Base-by-base conservation (phyloP, 2,329 filamentous ascomycete genomes). In the Fusarium solani-melongenae region DNA sequence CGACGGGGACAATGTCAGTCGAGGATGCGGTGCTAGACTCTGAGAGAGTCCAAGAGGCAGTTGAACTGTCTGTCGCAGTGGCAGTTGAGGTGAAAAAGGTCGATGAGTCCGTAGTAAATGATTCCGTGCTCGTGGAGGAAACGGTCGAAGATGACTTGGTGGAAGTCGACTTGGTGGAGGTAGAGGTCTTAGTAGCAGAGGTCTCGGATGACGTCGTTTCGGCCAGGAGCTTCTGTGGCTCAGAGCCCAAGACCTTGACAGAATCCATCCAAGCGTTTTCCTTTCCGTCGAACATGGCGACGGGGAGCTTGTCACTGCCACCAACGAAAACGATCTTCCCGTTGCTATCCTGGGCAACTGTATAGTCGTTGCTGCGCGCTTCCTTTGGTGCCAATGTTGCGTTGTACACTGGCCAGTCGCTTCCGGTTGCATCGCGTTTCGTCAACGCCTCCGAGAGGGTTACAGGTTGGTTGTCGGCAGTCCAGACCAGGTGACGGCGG, bases 181-280 rank as follows among this genome's bases (percentile, higher is more conserved):
- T 70, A 15, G 80, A 77, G 75, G 72, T 71, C 70, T 73, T 67
- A 55, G 73, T 67, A 14, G 66, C 66, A 15, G 66, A 67, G 24
- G 67, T 56, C 12, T 70, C 44, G 3, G 71, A 58, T 31, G 51
- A 34, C 2, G 62, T 64, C 24, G 33, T 49, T 69, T 68, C 24
- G 76, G 82, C 79, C 22, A 87, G 76, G 6, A 81, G 70, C 27
- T 84, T 83, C 68, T 87, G 80, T 14, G 84, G 80, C 33, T 86
- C 79, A 7, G 82, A 86, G 22, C 83, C 85, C 69, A 97, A 90
- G 27, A 94, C 81, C 8, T 87, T 83, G 0, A 89, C 89, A 1
- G 93, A 87, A 79, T 98, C 92, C 24, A 93, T 82, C 96, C 96
- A 98, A 53, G 87, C 85, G 80, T 98, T 98, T 53, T 90, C 83